Base-by-base conservation (phyloP, 78 protist species). In the Capsaspora owczarzaki region DNA sequence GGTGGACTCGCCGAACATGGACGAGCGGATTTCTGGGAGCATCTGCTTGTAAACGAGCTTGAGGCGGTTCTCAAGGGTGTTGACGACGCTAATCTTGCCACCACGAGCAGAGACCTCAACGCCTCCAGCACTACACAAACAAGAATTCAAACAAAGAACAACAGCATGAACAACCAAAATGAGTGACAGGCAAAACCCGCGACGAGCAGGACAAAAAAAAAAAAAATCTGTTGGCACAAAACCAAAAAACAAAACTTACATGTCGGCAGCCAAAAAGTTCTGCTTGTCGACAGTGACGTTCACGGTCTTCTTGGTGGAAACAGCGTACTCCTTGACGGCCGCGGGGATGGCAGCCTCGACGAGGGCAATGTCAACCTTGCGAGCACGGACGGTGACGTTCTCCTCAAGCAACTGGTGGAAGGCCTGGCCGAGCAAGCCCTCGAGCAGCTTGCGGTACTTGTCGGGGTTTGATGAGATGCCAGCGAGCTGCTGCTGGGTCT, bases 31-130 rank as follows among this genome's bases (percentile, higher is more conserved):
- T 4, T 75, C 79, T 3, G 79, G 66, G 22, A 53, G 68, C 49
- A 31, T 6, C 66, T 74, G 2, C 25, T 3, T 23, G n/a, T 27
- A 8, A 35, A n/a, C 80, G 33, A 76, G 38, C 2, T 49, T 56
- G 61, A 82, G 49, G 20, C 85, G 61, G 61, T 44, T 29, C 68
- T 82, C 85, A 20, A 82, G 79, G 43, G 85, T 82, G 75, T 82
- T 68, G 16, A 20, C 72, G 29, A 35, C 16, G 47, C 19, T 22
- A 25, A 82, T 33, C 37, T 72, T 66, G 10, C 85, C 85, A 43
- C 61, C n/a, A 23, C 3, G 23, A 14, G 41, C 19, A 33, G 71
- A 5, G 43, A 82, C 76, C 27, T 35, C 72, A 3, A 82, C 71
- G 61, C 85, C 85, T 1, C 85, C 85, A 12, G 71, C 20, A 12